Evolutionary conservation across 495 filamentous ascomycete species (phyloP).

Genomic region (Penicillium roqueforti): DNA sequence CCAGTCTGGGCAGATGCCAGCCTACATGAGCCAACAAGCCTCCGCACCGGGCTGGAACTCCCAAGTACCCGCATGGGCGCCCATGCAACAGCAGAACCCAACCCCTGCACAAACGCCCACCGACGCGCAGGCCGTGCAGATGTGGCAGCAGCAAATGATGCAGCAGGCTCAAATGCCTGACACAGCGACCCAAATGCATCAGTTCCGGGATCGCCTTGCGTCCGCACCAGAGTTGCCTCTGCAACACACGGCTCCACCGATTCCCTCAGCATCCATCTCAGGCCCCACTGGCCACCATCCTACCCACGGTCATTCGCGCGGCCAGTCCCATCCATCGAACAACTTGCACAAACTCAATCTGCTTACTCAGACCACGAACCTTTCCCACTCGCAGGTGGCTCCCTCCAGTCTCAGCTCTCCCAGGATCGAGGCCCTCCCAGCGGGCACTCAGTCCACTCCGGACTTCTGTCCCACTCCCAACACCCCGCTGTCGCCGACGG

Average conservation of each 20-base stretch:
- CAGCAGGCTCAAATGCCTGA: constrained; percentile 25
- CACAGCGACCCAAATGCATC: constrained; percentile 26
- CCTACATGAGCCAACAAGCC: constrained; percentile 26
- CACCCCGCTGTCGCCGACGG: constrained; percentile 33
- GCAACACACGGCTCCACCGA: constrained; percentile 14
- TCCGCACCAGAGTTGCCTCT: constrained; percentile 39
- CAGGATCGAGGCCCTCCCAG: constrained; percentile 21
- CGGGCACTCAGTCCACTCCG: constrained; percentile 34
- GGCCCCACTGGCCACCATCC: constrained; percentile 12
- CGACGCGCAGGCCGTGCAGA: constrained; percentile 23
- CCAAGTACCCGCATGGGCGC: constrained; percentile 25
- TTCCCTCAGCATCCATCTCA: constrained; percentile 18
- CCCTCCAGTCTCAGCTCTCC: constrained; percentile 21
- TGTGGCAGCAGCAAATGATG: constrained; percentile 35
- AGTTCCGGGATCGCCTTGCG: constrained; percentile 38
- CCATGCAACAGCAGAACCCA: constrained; percentile 24
- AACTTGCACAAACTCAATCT: constrained; percentile 24
- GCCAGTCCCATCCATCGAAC: constrained; percentile 25
- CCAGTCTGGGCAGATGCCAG: constrained; percentile 27
- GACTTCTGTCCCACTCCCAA: constrained; percentile 38
- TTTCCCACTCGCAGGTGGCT: constrained; percentile 8
- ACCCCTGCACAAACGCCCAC: constrained; percentile 22
- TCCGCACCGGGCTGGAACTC: constrained; percentile 13
- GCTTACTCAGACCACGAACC: constrained; percentile 25
- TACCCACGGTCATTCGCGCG: constrained; percentile 22